Percentiles rank a stretch among this genome's conserved stretches.
phyloP scores from a whole-genome alignment of 805 yeast genomes.

The Jamesozyma rosinii region DNA sequence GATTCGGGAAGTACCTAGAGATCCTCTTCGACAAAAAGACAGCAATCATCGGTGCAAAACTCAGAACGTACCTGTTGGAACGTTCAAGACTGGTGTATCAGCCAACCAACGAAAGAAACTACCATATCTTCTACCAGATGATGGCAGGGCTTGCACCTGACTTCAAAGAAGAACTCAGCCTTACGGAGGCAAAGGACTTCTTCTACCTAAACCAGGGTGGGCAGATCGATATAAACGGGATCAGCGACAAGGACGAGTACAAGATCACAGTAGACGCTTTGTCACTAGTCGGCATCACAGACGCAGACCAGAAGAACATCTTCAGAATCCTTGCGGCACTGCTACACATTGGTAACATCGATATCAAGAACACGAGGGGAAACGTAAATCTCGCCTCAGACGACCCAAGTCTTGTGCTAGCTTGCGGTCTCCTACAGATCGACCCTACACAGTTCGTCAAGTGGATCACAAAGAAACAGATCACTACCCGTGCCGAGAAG shows the following conservation, averaged over 20 bases:
- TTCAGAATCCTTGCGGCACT: slow-evolving; percentile 79
- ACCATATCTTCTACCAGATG: slow-evolving; percentile 88
- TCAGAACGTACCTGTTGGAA: slow-evolving; percentile 85
- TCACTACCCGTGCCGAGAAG: slow-evolving; percentile 85
- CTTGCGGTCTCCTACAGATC: slow-evolving; percentile 75
- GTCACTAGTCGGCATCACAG: slow-evolving; percentile 62
- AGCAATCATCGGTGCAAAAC: slow-evolving; percentile 86
- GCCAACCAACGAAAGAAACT: slow-evolving; percentile 83
- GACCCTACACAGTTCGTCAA: slow-evolving; percentile 67
- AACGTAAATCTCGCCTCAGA: slow-evolving; percentile 76
- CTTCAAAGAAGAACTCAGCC: slow-evolving; percentile 48
- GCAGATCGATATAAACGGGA: slow-evolving; percentile 52
- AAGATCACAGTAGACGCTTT: slow-evolving; percentile 68
- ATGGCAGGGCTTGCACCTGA: slow-evolving; percentile 56
- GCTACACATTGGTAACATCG: slow-evolving; percentile 87
- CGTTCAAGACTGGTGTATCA: slow-evolving; percentile 92
- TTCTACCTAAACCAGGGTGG: slow-evolving; percentile 88
- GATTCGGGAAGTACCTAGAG: slow-evolving; percentile 90
- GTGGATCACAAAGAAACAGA: slow-evolving; percentile 90
- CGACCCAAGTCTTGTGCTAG: slow-evolving; percentile 75
- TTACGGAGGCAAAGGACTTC: slow-evolving; percentile 59
- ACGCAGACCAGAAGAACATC: slow-evolving; percentile 51
- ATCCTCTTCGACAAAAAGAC: slow-evolving; percentile 69
- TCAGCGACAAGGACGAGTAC: slow-evolving; percentile 79
- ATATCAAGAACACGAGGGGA: slow-evolving; percentile 71